These are phyloP conservation scores for Trichoderma oligosporum DNA, from an alignment of 2,329 filamentous ascomycete species.

Conservation along the genomic window DNA sequence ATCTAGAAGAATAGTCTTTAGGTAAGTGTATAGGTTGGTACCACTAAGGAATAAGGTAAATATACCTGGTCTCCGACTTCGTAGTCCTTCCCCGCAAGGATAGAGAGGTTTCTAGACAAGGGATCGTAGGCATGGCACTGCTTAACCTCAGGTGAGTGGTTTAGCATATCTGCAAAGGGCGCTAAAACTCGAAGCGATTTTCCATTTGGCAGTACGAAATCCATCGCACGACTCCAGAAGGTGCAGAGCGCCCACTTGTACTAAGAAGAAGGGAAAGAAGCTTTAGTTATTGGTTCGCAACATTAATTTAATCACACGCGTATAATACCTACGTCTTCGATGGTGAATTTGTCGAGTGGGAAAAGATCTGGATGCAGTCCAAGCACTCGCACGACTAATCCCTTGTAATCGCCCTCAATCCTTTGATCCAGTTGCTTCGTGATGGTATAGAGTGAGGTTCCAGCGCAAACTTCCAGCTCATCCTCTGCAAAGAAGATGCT, in stretches of 20 bases:
- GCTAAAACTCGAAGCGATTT: constrained; percentile 26
- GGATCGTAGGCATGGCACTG: constrained; percentile 36
- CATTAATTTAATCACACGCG: constrained; percentile 20
- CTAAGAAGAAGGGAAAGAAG: constrained; percentile 24
- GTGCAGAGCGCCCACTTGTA: constrained; percentile 36
- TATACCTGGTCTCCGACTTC: constrained; percentile 35
- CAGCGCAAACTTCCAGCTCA: constrained; percentile 33
- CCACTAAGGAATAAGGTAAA: constrained; percentile 19
- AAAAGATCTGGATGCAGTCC: constrained; percentile 32
- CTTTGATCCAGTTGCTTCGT: constrained; percentile 31
- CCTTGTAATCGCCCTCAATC: constrained; percentile 32
- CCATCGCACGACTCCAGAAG: constrained; percentile 33
- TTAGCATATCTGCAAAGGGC: constrained; percentile 38
- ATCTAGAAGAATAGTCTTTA: neutral
- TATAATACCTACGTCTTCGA: constrained; percentile 31
- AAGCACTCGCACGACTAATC: constrained; percentile 29
- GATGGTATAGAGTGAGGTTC: constrained; percentile 33
- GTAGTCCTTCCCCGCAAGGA: constrained; percentile 29
- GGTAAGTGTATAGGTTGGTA: constrained; percentile 15
- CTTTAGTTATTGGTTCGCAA: constrained; percentile 5
- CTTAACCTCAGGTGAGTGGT: constrained; percentile 34
- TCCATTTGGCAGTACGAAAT: constrained; percentile 27
- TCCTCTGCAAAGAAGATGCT: constrained; percentile 36
- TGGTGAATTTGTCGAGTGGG: constrained; percentile 31
- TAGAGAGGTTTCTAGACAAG: constrained; percentile 31